These are phyloP conservation scores for Cicer pinnatifidum DNA, from an alignment of 306 rosid genomes.

Conservation along the genomic window DNA sequence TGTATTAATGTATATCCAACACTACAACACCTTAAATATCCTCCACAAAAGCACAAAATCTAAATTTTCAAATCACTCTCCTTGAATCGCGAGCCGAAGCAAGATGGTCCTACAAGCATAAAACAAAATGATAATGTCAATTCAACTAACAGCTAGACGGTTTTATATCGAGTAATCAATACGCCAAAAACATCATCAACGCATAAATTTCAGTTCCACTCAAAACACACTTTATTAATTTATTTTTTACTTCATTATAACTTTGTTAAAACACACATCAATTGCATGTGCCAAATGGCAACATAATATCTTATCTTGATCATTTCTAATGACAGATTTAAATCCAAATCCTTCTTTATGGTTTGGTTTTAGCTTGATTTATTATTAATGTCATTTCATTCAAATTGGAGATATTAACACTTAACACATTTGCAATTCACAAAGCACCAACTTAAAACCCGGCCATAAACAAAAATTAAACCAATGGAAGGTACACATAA, in stretches of 20 bases:
- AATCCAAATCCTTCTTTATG: background rate
- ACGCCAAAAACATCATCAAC: background rate
- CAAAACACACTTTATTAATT: background rate
- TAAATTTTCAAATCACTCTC: conserved; percentile 59
- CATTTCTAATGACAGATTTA: background rate
- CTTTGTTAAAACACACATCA: background rate
- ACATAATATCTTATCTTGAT: background rate
- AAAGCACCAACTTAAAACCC: conserved; percentile 43
- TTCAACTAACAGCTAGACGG: conserved; percentile 27
- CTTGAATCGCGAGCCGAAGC: conserved; percentile 83
- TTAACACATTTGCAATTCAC: background rate
- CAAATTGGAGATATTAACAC: conserved; percentile 28
- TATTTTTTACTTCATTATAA: background rate
- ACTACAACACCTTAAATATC: conserved; percentile 26
- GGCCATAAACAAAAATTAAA: conserved; percentile 37
- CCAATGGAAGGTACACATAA: background rate
- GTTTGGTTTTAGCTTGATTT: conserved; percentile 2
- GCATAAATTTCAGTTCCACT: conserved; percentile 4
- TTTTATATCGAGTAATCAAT: background rate
- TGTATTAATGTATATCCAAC: conserved; percentile 45
- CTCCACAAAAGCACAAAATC: conserved; percentile 41
- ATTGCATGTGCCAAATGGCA: background rate
- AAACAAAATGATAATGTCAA: conserved; percentile 41
- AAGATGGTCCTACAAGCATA: conserved; percentile 80
- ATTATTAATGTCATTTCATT: background rate